These are phyloP conservation scores for Magnolia kwangsiensis DNA, from an alignment of 164 flowering plant genomes.

Conservation along the genomic window DNA sequence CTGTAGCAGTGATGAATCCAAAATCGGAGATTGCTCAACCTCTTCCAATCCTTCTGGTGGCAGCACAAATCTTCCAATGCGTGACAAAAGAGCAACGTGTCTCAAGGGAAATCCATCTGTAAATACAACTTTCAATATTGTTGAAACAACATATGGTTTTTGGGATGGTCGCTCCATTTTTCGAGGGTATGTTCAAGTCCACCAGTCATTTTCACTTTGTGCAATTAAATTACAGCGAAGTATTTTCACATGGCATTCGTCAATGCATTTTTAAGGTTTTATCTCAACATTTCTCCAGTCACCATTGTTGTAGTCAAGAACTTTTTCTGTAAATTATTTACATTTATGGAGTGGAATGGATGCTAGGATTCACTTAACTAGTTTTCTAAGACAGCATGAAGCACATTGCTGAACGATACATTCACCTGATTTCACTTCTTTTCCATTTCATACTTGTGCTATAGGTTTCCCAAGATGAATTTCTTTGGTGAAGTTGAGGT, in stretches of 20 bases:
- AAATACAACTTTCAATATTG: constrained; percentile 34
- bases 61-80: constrained; percentile 17
- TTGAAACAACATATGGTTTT: constrained; percentile 16
- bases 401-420: not conserved
- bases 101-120: constrained; percentile 22
- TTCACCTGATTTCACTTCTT: not conserved
- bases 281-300: not conserved
- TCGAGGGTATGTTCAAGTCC: constrained; percentile 42
- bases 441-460: too few relatives aligned
- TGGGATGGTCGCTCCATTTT: constrained; percentile 34
- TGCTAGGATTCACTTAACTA: not conserved
- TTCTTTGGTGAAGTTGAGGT: too few relatives aligned
- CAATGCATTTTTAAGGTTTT: not conserved
- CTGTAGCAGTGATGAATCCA: constrained; percentile 15
- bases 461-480: too few relatives aligned
- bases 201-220: not conserved
- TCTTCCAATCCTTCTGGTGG: constrained; percentile 19
- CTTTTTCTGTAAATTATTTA: not conserved
- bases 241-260: not conserved
- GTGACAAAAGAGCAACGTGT: constrained; percentile 18
- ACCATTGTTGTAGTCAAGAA: not conserved
- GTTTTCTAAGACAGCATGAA: not conserved
- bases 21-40: constrained; percentile 21
- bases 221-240: not conserved
- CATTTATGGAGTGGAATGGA: not conserved